These are phyloP conservation scores for thale cress (Arabidopsis thaliana) DNA, from an alignment of 345 rosid genomes.

Conservation along the genomic window DNA sequence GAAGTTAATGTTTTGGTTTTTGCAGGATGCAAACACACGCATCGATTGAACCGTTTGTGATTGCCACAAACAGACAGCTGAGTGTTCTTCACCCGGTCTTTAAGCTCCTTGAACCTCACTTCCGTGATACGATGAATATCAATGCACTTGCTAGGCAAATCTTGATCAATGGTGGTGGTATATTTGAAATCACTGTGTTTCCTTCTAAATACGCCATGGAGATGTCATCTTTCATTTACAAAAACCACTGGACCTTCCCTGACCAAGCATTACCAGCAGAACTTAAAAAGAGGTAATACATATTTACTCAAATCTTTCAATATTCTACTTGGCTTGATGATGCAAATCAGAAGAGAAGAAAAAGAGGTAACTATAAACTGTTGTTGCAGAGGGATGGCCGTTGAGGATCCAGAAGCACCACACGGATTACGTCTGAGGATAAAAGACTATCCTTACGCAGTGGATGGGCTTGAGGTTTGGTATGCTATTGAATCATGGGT, in stretches of 20 bases:
- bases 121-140: constrained; percentile 82
- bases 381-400: constrained; percentile 65
- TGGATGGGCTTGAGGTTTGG: constrained; percentile 81
- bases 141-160: constrained; percentile 68
- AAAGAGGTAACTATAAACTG: not conserved
- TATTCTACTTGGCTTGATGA: not conserved
- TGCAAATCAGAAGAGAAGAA: not conserved
- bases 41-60: constrained; percentile 69
- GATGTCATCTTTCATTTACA: constrained; percentile 58
- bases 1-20: constrained; percentile 17
- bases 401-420: constrained; percentile 61
- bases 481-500: constrained; percentile 75
- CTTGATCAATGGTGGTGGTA: constrained; percentile 66
- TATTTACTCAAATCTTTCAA: constrained; percentile 3
- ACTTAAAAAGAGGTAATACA: constrained; percentile 69
- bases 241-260: constrained; percentile 61
- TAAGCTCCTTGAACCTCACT: constrained; percentile 79
- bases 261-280: constrained; percentile 76
- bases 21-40: constrained; percentile 77
- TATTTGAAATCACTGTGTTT: constrained; percentile 64
- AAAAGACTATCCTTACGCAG: constrained; percentile 78
- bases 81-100: constrained; percentile 81
- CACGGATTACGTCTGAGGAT: constrained; percentile 62
- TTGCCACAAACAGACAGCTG: constrained; percentile 77
- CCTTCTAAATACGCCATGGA: constrained; percentile 73